These are phyloP conservation scores for Saraca asoca DNA, from an alignment of 331 rosid genomes.

Conservation along the genomic window DNA sequence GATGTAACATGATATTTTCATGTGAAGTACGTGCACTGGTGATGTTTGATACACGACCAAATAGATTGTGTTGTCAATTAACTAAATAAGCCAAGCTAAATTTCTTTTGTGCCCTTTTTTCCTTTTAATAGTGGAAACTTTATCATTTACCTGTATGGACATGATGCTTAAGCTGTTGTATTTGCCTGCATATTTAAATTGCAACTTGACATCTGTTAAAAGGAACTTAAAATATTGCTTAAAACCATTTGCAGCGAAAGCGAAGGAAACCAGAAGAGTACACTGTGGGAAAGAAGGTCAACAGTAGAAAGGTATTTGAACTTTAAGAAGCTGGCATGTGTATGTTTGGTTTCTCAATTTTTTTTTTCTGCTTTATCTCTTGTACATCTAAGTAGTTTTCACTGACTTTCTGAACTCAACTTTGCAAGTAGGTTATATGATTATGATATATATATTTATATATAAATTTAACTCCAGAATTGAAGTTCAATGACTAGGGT, in stretches of 20 bases:
- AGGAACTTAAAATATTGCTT: constrained; percentile 32
- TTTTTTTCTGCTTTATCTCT: constrained; percentile 18
- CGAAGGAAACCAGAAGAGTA: constrained; percentile 87
- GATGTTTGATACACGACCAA: constrained; percentile 31
- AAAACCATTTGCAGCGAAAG: constrained; percentile 76
- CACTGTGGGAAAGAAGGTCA: constrained; percentile 68
- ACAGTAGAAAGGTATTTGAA: constrained; percentile 70
- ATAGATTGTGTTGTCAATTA: not conserved
- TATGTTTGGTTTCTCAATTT: constrained; percentile 18
- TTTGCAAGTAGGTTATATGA: constrained; percentile 18
- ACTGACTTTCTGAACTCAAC: constrained; percentile 20
- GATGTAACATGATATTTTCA: not conserved
- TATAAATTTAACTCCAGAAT: not conserved
- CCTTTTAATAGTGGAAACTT: constrained; percentile 3
- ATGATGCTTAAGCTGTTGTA: constrained; percentile 4
- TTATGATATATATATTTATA: not conserved
- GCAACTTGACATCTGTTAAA: constrained; percentile 18
- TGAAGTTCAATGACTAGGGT: constrained; percentile 15
- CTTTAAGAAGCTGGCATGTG: constrained; percentile 19
- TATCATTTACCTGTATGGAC: constrained; percentile 2
- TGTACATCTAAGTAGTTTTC: not conserved
- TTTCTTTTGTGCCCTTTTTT: constrained; percentile 21
- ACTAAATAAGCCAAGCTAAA: constrained; percentile 5
- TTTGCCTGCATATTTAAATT: constrained; percentile 13
- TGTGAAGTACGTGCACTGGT: not conserved